These are phyloP conservation scores for Tuber umbilicatum DNA, from an alignment of 495 filamentous ascomycete genomes.

Conservation along the genomic window DNA sequence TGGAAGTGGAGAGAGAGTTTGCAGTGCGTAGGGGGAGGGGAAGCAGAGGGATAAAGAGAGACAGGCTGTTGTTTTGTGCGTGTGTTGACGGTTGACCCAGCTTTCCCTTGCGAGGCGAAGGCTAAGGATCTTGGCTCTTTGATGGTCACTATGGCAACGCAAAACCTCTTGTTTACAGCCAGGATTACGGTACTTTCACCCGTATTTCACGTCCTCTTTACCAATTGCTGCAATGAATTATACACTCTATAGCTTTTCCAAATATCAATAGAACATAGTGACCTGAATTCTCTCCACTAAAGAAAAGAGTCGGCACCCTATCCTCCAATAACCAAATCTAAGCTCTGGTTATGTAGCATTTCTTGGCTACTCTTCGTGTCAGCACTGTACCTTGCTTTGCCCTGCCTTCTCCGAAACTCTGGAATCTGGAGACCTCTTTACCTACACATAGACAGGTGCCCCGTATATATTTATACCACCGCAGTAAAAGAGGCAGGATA, in stretches of 20 bases:
- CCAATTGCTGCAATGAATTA: not conserved
- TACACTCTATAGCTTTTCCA: not conserved
- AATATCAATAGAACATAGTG: not conserved
- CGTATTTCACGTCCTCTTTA: not conserved
- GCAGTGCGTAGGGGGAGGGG: constrained; percentile 18
- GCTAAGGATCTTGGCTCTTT: not conserved
- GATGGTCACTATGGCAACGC: constrained; percentile 33
- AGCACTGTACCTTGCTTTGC: not conserved
- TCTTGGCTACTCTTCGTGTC: not conserved
- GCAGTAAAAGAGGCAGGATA: not conserved
- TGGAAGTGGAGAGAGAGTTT: constrained; percentile 16
- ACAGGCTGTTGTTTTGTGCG: constrained; percentile 28
- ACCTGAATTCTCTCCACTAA: not conserved
- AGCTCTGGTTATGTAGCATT: not conserved
- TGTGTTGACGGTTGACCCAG: constrained; percentile 27
- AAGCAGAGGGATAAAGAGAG: constrained; percentile 28
- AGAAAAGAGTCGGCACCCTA: not conserved
- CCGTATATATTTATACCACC: not conserved
- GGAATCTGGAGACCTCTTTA: not conserved
- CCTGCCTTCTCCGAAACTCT: not conserved
- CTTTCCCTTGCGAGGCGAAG: not conserved
- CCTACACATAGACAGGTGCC: not conserved
- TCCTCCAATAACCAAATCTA: not conserved
- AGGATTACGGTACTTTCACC: too few species aligned
- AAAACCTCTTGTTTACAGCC: constrained; percentile 13